phyloP scores from a whole-genome alignment of 176 grass and related monocot species.

The Cocos nucifera region DNA sequence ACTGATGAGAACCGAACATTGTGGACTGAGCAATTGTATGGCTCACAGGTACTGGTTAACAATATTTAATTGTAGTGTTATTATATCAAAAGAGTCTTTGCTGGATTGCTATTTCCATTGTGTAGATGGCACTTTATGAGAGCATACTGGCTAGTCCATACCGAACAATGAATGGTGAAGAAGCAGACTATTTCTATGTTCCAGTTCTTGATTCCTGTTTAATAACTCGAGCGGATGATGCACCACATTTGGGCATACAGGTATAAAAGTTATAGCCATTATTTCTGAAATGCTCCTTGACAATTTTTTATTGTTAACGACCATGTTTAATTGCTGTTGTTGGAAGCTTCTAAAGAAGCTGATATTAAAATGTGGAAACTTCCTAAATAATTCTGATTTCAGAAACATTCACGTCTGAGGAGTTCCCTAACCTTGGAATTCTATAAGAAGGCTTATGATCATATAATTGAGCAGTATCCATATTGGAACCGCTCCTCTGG shows the following conservation, averaged over 20 bases:
- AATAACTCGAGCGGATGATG: conserved; percentile 82
- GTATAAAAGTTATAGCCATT: conserved; percentile 21
- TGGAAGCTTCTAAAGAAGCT: too few relatives aligned
- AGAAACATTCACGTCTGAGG: conserved; percentile 39
- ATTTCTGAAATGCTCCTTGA: too few relatives aligned
- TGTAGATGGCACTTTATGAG: conserved; percentile 90
- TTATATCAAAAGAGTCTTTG: too few relatives aligned
- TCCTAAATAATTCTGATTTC: conserved; percentile 8
- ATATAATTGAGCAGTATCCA: conserved; percentile 75
- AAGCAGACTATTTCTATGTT: conserved; percentile 99
- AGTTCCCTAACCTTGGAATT: conserved; percentile 73
- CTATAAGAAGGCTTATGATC: conserved; percentile 77
- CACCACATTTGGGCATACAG: conserved; percentile 54
- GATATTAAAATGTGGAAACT: too few relatives aligned
- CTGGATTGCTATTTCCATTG: conserved; percentile 4
- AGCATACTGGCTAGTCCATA: conserved; percentile 92
- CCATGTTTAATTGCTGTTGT: too few relatives aligned
- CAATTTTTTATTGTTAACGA: too few relatives aligned
- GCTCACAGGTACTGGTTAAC: conserved; percentile 59
- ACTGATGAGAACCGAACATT: conserved; percentile 67
- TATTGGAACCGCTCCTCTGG: conserved; percentile 88
- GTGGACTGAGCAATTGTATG: conserved; percentile 77
- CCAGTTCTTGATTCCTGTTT: conserved; percentile 89
- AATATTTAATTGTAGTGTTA: too few relatives aligned
- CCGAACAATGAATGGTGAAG: conserved; percentile 81